Conservation (phyloP, 2,329 filamentous ascomycete species). For the Aspergillus fischeri region DNA sequence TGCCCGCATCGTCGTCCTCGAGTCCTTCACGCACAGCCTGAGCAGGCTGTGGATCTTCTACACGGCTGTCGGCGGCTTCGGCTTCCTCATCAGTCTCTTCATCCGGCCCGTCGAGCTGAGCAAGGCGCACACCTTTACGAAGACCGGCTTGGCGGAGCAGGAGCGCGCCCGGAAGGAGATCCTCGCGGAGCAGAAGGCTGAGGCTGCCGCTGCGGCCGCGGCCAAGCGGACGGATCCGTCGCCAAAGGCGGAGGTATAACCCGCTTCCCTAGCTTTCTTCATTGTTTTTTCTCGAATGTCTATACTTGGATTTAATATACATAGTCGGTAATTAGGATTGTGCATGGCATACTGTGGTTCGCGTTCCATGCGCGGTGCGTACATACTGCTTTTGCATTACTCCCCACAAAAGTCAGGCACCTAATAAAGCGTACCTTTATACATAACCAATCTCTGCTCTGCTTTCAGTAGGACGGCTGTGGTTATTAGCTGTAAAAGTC, state of each 20-base stretch:
- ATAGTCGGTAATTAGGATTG: neutral
- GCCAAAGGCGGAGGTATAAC: neutral
- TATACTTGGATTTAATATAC: neutral
- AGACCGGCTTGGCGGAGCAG: slow-evolving; percentile 44
- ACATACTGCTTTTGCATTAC: neutral
- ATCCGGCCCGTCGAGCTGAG: slow-evolving; percentile 37
- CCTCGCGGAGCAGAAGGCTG: slow-evolving; percentile 46
- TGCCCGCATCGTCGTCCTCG: slow-evolving; percentile 37
- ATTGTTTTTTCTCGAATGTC: neutral
- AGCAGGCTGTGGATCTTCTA: slow-evolving; percentile 52
- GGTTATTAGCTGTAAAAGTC: neutral
- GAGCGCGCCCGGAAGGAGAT: slow-evolving; percentile 39
- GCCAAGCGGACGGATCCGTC: slow-evolving; percentile 7
- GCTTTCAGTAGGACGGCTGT: neutral
- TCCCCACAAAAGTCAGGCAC: neutral
- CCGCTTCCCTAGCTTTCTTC: neutral
- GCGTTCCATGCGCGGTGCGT: neutral
- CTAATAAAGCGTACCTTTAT: neutral
- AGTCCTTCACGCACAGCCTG: slow-evolving; percentile 41
- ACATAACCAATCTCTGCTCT: neutral
- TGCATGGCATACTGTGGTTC: neutral
- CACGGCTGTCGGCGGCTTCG: slow-evolving; percentile 32
- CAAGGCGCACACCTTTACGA: slow-evolving; percentile 40
- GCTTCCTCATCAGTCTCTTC: slow-evolving; percentile 38
- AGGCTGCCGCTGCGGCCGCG: slow-evolving; percentile 66